These are phyloP conservation scores for Chaetomium olivaceum DNA, from an alignment of 2,329 filamentous ascomycete genomes.

Conservation along the genomic window DNA sequence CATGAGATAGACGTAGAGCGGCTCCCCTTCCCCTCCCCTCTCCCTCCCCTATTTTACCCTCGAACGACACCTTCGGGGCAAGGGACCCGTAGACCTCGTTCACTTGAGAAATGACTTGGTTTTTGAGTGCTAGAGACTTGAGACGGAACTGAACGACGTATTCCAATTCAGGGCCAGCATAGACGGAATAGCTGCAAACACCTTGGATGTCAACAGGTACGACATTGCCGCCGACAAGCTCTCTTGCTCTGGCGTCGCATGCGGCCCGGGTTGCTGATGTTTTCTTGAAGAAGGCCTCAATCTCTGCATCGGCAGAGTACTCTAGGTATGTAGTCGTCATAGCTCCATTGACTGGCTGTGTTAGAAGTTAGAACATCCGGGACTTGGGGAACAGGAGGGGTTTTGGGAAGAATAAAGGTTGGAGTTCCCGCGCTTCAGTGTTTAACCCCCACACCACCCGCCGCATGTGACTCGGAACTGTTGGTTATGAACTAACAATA, in stretches of 20 bases:
- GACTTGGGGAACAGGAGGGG: too few species aligned
- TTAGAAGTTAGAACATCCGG: too few species aligned
- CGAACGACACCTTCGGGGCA: not conserved
- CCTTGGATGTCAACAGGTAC: not conserved
- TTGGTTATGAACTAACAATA: too few species aligned
- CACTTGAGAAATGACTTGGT: not conserved
- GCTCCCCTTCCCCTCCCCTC: not conserved
- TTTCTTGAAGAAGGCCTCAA: slow-evolving; percentile 1
- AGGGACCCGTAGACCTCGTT: not conserved
- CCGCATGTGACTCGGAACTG: too few species aligned
- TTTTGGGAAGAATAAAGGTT: too few species aligned
- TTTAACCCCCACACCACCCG: too few species aligned
- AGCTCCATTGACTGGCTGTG: not conserved
- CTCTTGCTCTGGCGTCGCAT: not conserved
- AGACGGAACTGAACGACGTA: slow-evolving; percentile 12
- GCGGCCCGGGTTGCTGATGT: not conserved
- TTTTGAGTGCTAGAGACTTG: not conserved
- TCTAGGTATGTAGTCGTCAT: not conserved
- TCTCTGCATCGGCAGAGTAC: slow-evolving; percentile 3
- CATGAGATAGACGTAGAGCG: not conserved
- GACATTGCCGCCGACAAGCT: not conserved
- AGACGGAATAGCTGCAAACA: not conserved
- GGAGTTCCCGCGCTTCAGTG: too few species aligned
- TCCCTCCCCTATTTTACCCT: not conserved
- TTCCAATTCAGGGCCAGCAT: not conserved